A percentile compares a stretch with the other conserved stretches of the same genome.
Evolutionary conservation across 148 eudicot genomes (phyloP).

Genomic region (Cornus suecica): DNA sequence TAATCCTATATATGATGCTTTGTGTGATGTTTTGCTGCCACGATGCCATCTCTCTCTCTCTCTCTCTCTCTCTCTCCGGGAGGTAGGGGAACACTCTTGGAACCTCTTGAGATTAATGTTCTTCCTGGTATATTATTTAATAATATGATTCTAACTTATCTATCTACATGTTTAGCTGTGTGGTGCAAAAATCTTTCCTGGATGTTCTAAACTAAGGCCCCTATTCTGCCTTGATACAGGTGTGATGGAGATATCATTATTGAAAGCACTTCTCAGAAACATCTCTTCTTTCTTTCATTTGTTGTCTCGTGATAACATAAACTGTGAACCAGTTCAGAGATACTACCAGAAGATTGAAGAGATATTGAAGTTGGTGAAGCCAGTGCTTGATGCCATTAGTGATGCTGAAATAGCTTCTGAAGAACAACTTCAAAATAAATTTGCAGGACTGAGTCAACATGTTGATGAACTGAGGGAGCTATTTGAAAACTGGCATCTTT

Average conservation of each 20-base stretch:
- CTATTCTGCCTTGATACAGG: slow-evolving; percentile 34
- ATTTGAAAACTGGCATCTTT: slow-evolving; percentile 67
- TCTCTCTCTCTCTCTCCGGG: background rate
- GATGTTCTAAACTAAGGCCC: background rate
- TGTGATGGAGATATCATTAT: slow-evolving; percentile 78
- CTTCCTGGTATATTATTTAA: background rate
- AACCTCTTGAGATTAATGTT: background rate
- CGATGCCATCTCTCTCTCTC: background rate
- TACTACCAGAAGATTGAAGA: slow-evolving; percentile 62
- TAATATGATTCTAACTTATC: background rate
- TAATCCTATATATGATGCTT: background rate
- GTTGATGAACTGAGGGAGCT: slow-evolving; percentile 68
- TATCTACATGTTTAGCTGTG: background rate
- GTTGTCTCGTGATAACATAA: slow-evolving; percentile 47
- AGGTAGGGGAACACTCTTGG: background rate
- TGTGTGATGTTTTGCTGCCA: background rate
- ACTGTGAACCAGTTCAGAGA: slow-evolving; percentile 53
- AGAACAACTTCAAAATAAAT: slow-evolving; percentile 54
- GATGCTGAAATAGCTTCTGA: slow-evolving; percentile 56
- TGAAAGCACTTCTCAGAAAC: slow-evolving; percentile 68
- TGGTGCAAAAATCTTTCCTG: background rate
- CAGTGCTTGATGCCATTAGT: slow-evolving; percentile 58
- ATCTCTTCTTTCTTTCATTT: slow-evolving; percentile 58
- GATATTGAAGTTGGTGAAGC: slow-evolving; percentile 68
- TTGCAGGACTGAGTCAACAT: slow-evolving; percentile 48